phyloP scores from a whole-genome alignment of 768 basidiomycete species.

The Macrocybe gigantea region DNA sequence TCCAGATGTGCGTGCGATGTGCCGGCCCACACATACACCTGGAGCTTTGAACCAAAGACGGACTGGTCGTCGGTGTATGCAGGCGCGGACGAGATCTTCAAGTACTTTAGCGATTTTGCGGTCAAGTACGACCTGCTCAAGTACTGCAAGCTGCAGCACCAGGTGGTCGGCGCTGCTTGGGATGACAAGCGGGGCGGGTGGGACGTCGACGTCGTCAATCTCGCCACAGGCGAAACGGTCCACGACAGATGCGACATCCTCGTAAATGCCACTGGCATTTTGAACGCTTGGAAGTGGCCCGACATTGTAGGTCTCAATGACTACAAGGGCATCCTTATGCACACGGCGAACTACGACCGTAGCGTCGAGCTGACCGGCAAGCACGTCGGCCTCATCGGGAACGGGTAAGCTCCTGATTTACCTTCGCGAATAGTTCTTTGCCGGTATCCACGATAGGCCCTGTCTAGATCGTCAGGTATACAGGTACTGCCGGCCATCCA shows the following conservation, averaged over 20 bases:
- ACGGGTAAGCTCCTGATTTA: conserved; percentile 17
- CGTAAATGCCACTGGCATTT: conserved; percentile 24
- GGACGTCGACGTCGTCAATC: conserved; percentile 21
- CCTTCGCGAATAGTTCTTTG: background rate
- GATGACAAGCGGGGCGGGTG: conserved; percentile 18
- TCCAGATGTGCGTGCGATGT: conserved; percentile 27
- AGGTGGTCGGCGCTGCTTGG: conserved; percentile 24
- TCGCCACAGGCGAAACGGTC: conserved; percentile 10
- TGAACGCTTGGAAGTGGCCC: conserved; percentile 35
- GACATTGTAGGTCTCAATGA: conserved; percentile 26
- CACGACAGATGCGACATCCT: conserved; percentile 25
- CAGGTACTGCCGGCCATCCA: conserved; percentile 28
- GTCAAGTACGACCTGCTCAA: conserved; percentile 24
- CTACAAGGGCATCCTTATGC: conserved; percentile 27
- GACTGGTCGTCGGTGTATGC: conserved; percentile 28
- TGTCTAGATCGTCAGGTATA: conserved; percentile 24
- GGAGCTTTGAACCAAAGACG: conserved; percentile 25
- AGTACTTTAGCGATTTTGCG: conserved; percentile 23
- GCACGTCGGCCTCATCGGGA: conserved; percentile 33
- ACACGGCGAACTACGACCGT: conserved; percentile 28
- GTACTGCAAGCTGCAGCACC: conserved; percentile 22
- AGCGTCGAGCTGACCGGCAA: conserved; percentile 25
- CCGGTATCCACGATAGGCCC: background rate
- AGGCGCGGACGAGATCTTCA: conserved; percentile 21
- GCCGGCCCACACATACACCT: conserved; percentile 25